These are phyloP conservation scores for Plasmodium billcollinsi DNA, from an alignment of 169 alveolate species.

Conservation along the genomic window DNA sequence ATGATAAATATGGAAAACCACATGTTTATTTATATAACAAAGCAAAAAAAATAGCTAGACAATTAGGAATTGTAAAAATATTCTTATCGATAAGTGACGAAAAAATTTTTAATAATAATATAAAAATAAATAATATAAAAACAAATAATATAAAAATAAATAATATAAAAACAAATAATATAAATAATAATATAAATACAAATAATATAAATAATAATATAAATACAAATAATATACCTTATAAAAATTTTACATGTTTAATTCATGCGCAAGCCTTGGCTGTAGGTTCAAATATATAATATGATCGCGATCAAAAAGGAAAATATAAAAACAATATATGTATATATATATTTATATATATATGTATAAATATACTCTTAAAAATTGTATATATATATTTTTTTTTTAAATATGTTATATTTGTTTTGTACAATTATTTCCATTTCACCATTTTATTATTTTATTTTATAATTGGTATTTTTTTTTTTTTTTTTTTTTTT, in stretches of 20 bases:
- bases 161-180: constrained; percentile 2
- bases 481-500: too few relatives aligned
- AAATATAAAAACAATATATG: neutral
- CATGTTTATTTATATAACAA: constrained; percentile 51
- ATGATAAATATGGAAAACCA: constrained; percentile 73
- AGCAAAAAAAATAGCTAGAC: constrained; percentile 40
- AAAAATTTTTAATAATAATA: constrained; percentile 11
- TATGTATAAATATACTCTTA: too few relatives aligned
- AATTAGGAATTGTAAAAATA: constrained; percentile 65
- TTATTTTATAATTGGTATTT: too few relatives aligned
- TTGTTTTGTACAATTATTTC: too few relatives aligned
- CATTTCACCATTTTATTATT: too few relatives aligned
- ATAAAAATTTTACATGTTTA: constrained; percentile 15
- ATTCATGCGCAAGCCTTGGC: constrained; percentile 72
- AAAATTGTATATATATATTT: too few relatives aligned
- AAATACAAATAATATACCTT: constrained; percentile 1
- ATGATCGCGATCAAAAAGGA: neutral
- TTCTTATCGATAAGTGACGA: constrained; percentile 68
- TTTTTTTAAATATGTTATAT: too few relatives aligned
- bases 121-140: neutral
- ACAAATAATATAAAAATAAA: neutral
- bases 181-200: constrained; percentile 9
- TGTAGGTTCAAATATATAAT: constrained; percentile 51
- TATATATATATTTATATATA: too few relatives aligned
- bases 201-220: constrained; percentile 5